Evolutionary conservation across 2,329 filamentous ascomycete species (phyloP).

Genomic region (Chaetomiaceae sp.): DNA sequence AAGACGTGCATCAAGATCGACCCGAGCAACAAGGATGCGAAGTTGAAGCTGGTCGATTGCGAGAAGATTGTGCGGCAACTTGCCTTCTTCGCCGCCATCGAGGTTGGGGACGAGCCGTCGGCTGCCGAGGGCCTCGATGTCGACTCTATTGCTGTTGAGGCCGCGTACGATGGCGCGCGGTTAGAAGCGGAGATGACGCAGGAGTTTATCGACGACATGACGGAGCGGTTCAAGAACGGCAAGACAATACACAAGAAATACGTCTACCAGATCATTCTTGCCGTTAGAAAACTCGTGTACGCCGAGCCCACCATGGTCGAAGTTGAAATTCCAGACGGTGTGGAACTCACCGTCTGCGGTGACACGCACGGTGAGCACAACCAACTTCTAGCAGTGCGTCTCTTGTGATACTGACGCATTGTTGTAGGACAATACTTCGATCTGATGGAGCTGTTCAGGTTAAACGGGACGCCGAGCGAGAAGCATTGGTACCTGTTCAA

Average conservation of each 20-base stretch:
- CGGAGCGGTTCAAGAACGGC: constrained; percentile 86
- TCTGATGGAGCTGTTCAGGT: constrained; percentile 88
- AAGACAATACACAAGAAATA: constrained; percentile 97
- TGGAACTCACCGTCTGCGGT: constrained; percentile 86
- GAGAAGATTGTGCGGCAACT: constrained; percentile 89
- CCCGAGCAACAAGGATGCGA: constrained; percentile 82
- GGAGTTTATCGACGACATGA: constrained; percentile 98
- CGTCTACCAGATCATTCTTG: constrained; percentile 90
- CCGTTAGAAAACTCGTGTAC: constrained; percentile 82
- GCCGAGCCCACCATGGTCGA: constrained; percentile 97
- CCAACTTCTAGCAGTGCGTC: background rate
- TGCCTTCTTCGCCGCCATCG: constrained; percentile 92
- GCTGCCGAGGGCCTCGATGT: constrained; percentile 86
- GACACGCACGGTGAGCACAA: constrained; percentile 70
- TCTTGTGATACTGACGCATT: constrained; percentile 16
- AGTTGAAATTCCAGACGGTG: constrained; percentile 69
- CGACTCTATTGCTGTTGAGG: constrained; percentile 75
- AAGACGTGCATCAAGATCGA: constrained; percentile 83
- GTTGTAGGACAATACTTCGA: constrained; percentile 89
- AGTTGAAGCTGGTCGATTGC: constrained; percentile 84
- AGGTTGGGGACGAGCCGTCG: constrained; percentile 85
- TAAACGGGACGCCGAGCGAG: constrained; percentile 78
- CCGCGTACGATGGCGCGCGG: constrained; percentile 75
- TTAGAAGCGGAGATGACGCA: constrained; percentile 83
- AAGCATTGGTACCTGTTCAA: constrained; percentile 96